Conservation (phyloP, 176 grass and related monocot species). For the Cenchrus americanus region DNA sequence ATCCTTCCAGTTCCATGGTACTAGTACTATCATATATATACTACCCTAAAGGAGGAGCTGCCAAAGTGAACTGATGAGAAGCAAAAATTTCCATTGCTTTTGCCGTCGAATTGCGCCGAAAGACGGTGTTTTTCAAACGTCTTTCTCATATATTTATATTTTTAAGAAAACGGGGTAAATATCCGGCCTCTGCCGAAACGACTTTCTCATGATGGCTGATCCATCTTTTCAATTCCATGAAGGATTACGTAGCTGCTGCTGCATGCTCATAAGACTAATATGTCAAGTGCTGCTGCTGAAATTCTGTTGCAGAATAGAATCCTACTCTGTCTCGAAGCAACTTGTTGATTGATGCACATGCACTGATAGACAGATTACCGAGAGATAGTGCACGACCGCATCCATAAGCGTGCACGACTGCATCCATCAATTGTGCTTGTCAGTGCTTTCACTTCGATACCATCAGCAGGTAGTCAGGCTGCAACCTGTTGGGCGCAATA, state of each 20-base stretch:
- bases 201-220: not conserved
- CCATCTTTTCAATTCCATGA: not conserved
- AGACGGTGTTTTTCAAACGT: conserved; percentile 33
- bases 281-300: not conserved
- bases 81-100: conserved; percentile 13
- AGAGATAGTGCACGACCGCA: not conserved
- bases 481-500: not conserved
- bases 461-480: not conserved
- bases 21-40: not conserved
- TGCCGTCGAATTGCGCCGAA: conserved; percentile 26
- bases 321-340: conserved; percentile 10
- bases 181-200: not conserved
- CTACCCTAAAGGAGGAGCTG: not conserved
- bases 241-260: not conserved
- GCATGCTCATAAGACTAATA: not conserved
- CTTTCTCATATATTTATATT: not conserved
- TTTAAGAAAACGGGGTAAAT: too few relatives aligned
- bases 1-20: not conserved
- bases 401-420: not conserved
- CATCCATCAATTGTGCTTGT: not conserved
- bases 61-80: not conserved
- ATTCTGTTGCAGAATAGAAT: not conserved
- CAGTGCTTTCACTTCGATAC: not conserved
- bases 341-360: conserved; percentile 17
- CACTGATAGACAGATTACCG: not conserved